Conservation (phyloP, 108 stramenopile genomes). For the Stephanodiscus minutulus region DNA sequence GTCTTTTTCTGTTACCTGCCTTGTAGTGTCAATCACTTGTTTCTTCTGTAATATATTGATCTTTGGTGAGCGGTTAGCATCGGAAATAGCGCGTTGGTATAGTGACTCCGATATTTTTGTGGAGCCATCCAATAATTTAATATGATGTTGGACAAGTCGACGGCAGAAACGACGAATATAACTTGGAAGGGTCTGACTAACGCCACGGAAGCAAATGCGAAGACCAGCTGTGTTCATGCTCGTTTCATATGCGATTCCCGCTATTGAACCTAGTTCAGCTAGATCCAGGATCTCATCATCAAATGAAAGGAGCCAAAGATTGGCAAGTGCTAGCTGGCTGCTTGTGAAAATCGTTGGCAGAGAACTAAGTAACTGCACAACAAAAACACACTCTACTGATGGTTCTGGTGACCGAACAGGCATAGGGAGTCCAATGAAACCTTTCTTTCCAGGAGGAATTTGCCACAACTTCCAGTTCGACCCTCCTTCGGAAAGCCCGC, state of each 20-base stretch:
- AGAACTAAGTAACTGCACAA: constrained; percentile 70
- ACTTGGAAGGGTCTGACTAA: constrained; percentile 70
- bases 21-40: constrained; percentile 23
- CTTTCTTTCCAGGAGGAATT: constrained; percentile 25
- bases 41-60: too few relatives aligned
- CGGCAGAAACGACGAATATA: constrained; percentile 72
- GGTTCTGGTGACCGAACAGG: constrained; percentile 68
- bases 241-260: constrained; percentile 78
- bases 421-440: constrained; percentile 31
- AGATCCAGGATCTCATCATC: constrained; percentile 69
- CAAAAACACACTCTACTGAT: constrained; percentile 61
- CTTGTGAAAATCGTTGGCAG: constrained; percentile 61
- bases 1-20: constrained; percentile 47
- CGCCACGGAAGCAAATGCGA: constrained; percentile 67
- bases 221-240: constrained; percentile 74
- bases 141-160: constrained; percentile 67
- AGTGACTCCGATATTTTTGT: constrained; percentile 46
- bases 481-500: constrained; percentile 6
- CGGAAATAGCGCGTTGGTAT: constrained; percentile 36
- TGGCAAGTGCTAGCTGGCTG: constrained; percentile 55
- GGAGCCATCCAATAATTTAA: constrained; percentile 50
- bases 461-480: constrained; percentile 53
- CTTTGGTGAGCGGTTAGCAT: too few relatives aligned
- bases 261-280: constrained; percentile 74
- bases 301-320: constrained; percentile 75